Base-by-base conservation (phyloP, 73 alveolate genomes). In the Uronychia binucleata region DNA sequence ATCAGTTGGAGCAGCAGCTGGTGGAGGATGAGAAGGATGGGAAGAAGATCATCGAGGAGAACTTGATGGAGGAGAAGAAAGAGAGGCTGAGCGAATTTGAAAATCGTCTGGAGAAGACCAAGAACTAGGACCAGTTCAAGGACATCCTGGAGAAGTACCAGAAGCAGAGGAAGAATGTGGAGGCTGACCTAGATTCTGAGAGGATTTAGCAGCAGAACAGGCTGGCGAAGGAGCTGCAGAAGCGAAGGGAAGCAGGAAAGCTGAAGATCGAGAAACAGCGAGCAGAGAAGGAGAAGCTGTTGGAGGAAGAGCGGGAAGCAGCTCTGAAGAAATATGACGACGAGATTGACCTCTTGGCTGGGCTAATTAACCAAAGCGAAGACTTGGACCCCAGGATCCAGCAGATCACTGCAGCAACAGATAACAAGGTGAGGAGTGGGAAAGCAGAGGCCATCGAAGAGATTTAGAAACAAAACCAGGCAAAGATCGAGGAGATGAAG, bases 171-270 rank as follows among this genome's bases (percentile, higher is more conserved):
- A 74, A 60, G 28, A 28, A 57, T 0, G 26, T 82, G 30, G 77
- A 82, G 27, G 89, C 60, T 28, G 58, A 67, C 0, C 28, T 82
- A 30, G 77, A 77, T 14, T 34, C 33, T 74, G 89, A 82, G 34
- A n/a, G 33, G 34, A 67, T 57, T 59, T 28, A 30, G 28, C 80
- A 82, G 35, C 33, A 60, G 58, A 82, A 82, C 58, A 67, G 77
- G 31, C 89, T 82, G 19, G 27, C 60, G 8, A 80, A 82, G 0
- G 89, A 82, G 34, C 60, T 82, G 0, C 25, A 74, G 74, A 59
- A 75, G 74, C 60, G 89, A 74, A 82, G 83, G 33, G 89, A 82
- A 8, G 89, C 89, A 74, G 34, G 83, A 67, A 34, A 19, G 1
- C 83, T 83, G 11, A 82, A 75, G 59, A 33, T 82, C 25, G 89